Conservation (phyloP, 495 filamentous ascomycete genomes). For the Terfezia boudieri region DNA sequence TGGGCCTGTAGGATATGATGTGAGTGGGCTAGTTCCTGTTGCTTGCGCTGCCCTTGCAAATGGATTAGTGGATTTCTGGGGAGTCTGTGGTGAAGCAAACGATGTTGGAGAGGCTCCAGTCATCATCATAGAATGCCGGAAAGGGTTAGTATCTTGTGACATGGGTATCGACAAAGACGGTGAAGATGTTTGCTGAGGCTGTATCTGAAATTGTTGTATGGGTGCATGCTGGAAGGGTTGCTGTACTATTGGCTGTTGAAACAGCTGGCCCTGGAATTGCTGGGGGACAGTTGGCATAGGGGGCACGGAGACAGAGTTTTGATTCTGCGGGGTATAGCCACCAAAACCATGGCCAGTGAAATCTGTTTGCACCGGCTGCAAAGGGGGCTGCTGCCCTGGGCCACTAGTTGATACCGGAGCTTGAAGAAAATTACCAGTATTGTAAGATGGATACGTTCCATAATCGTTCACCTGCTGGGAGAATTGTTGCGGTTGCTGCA, state of each 20-base stretch:
- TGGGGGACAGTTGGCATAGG: conserved; percentile 42
- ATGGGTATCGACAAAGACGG: conserved; percentile 7
- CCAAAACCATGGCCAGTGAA: conserved; percentile 75
- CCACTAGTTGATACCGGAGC: conserved; percentile 20
- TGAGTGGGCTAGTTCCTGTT: conserved; percentile 22
- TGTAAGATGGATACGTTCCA: conserved; percentile 21
- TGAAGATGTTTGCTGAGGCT: neutral
- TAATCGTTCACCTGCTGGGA: conserved; percentile 29
- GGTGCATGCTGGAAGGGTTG: conserved; percentile 19
- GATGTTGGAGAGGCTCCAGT: conserved; percentile 21
- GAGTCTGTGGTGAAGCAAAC: conserved; percentile 27
- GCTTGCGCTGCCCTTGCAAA: conserved; percentile 42
- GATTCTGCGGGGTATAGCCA: conserved; percentile 51
- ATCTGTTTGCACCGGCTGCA: conserved; percentile 32
- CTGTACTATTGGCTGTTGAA: conserved; percentile 6
- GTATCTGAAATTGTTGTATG: conserved; percentile 20
- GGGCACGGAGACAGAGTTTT: conserved; percentile 30
- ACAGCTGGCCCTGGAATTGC: conserved; percentile 26
- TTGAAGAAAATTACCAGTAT: conserved; percentile 20
- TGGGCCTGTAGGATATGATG: conserved; percentile 29
- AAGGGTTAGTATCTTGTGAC: conserved; percentile 59
- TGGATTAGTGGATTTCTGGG: conserved; percentile 54
- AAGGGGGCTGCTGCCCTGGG: conserved; percentile 22
- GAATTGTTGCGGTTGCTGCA: conserved; percentile 21
- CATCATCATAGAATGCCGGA: conserved; percentile 65